A percentile compares a stretch with the other conserved stretches of the same genome.
These are phyloP conservation scores for Collybiopsis confluens DNA, from an alignment of 768 basidiomycete species.

Conservation along the genomic window DNA sequence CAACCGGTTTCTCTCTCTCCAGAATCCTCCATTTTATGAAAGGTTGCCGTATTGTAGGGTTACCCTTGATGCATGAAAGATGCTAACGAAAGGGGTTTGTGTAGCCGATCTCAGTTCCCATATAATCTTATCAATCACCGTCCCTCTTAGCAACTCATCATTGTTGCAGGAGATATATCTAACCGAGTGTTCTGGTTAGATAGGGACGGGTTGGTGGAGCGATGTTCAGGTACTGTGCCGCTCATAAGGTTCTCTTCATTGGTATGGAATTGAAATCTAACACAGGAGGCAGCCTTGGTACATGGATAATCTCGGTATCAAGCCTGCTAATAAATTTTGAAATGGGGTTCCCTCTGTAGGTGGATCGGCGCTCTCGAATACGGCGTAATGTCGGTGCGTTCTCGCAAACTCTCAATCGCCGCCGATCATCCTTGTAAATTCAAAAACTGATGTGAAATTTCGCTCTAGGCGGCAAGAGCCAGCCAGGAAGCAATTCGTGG, in stretches of 20 bases:
- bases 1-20: no score
- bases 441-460: conserved; percentile 49
- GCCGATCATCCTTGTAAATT: neutral
- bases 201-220: conserved; percentile 48
- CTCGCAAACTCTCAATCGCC: neutral
- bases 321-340: neutral
- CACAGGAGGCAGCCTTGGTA: conserved; percentile 34
- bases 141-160: neutral
- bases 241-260: no score
- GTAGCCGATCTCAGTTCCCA: no score
- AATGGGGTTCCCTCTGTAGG: conserved; percentile 22
- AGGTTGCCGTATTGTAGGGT: no score
- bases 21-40: no score
- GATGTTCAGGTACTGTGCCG: conserved; percentile 54
- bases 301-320: conserved; percentile 31
- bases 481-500: conserved; percentile 17
- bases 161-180: conserved; percentile 8
- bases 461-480: conserved; percentile 39
- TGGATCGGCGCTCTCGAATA: conserved; percentile 32
- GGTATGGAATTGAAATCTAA: neutral
- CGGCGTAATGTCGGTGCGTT: conserved; percentile 22
- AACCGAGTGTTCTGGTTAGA: conserved; percentile 42
- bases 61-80: no score
- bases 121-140: no score
- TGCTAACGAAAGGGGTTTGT: no score